These are phyloP conservation scores for Ophiostoma himal-ulmi DNA, from an alignment of 2,329 filamentous ascomycete species.

Conservation along the genomic window DNA sequence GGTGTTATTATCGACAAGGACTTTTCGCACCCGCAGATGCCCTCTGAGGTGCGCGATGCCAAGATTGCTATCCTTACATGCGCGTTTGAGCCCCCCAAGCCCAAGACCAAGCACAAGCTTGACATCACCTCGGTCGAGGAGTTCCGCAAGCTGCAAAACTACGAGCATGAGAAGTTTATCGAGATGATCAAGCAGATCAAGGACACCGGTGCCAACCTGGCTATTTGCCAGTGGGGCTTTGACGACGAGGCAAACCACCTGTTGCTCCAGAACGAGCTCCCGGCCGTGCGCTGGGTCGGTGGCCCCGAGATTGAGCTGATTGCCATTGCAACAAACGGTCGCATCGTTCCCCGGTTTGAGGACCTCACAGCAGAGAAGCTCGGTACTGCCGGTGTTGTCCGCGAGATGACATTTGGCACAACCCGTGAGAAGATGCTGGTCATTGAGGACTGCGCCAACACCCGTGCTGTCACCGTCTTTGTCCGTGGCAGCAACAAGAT, in stretches of 20 bases:
- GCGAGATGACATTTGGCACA: slow-evolving; percentile 94
- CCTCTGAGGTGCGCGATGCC: slow-evolving; percentile 85
- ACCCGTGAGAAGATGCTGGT: slow-evolving; percentile 99
- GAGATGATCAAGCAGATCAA: slow-evolving; percentile 99
- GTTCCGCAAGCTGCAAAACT: slow-evolving; percentile 94
- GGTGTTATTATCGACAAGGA: slow-evolving; percentile 99
- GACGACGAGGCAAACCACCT: slow-evolving; percentile 98
- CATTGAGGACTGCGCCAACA: slow-evolving; percentile 98
- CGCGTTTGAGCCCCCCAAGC: slow-evolving; percentile 97
- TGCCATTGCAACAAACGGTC: slow-evolving; percentile 94
- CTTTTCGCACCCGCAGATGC: slow-evolving; percentile 99
- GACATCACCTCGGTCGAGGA: slow-evolving; percentile 96
- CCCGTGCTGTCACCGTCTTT: slow-evolving; percentile 90
- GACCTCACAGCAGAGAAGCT: slow-evolving; percentile 88
- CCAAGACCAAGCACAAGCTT: slow-evolving; percentile 99
- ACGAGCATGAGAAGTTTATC: slow-evolving; percentile 92
- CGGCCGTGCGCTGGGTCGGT: slow-evolving; percentile 95
- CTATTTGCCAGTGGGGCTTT: slow-evolving; percentile 99
- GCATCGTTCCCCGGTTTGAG: slow-evolving; percentile 95
- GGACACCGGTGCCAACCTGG: slow-evolving; percentile 91
- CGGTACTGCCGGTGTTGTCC: slow-evolving; percentile 79
- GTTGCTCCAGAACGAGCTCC: slow-evolving; percentile 89
- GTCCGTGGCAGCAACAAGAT: slow-evolving; percentile 99
- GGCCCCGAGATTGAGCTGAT: slow-evolving; percentile 98
- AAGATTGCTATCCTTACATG: slow-evolving; percentile 97